Conservation (phyloP, 345 rosid genomes). For the Physaria fendleri region DNA sequence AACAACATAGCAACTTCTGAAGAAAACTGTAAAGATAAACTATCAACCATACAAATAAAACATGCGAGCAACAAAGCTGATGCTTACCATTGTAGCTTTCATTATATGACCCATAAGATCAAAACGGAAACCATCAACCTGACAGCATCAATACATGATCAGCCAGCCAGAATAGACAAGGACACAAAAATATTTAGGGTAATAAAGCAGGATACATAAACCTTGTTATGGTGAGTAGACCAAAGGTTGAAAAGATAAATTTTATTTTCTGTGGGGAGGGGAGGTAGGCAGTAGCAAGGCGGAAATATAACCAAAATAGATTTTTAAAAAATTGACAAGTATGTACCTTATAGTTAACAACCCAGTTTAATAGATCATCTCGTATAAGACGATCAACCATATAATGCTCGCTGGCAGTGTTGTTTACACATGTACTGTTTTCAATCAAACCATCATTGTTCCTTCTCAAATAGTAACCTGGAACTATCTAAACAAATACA, state of each 20-base stretch:
- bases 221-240: background rate
- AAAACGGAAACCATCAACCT: slow-evolving; percentile 97
- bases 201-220: background rate
- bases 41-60: background rate
- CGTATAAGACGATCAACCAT: slow-evolving; percentile 83
- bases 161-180: slow-evolving; percentile 4
- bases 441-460: slow-evolving; percentile 74
- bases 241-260: slow-evolving; percentile 4
- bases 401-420: slow-evolving; percentile 97
- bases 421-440: slow-evolving; percentile 82
- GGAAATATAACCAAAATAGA: background rate
- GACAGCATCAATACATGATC: slow-evolving; percentile 24
- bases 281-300: background rate
- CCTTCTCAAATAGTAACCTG: slow-evolving; percentile 95
- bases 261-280: background rate
- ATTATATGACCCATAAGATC: slow-evolving; percentile 98
- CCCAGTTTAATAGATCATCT: slow-evolving; percentile 87
- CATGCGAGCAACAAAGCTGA: slow-evolving; percentile 10
- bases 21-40: background rate
- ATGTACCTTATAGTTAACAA: slow-evolving; percentile 74
- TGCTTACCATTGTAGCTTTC: slow-evolving; percentile 77
- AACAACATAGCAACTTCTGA: background rate
- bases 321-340: no score
- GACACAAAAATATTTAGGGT: background rate
- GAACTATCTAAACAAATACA: slow-evolving; percentile 62